These are phyloP conservation scores for Mucor saturninus DNA, from an alignment of 371 early-diverging fungal species.

Conservation along the genomic window DNA sequence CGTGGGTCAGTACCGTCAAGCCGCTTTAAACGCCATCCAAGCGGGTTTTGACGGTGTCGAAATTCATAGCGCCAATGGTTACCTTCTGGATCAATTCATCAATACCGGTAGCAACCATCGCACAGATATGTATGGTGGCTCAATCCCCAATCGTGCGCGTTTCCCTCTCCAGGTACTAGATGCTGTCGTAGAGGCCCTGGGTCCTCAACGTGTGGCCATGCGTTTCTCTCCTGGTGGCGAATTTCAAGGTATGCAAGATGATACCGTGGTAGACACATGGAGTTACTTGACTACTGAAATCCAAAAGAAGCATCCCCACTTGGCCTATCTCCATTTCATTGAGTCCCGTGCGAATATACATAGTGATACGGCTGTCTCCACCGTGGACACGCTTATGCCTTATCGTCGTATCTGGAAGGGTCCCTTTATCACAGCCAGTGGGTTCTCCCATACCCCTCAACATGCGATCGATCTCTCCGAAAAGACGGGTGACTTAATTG, in stretches of 20 bases:
- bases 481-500: conserved; percentile 23
- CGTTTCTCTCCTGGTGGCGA: neutral
- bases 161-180: conserved; percentile 51
- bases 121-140: conserved; percentile 53
- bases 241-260: conserved; percentile 19
- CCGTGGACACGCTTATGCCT: conserved; percentile 10
- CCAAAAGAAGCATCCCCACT: conserved; percentile 14
- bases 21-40: no score
- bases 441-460: neutral
- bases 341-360: conserved; percentile 9
- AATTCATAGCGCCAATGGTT: conserved; percentile 69
- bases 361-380: conserved; percentile 10
- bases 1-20: conserved; percentile 56
- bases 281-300: conserved; percentile 5
- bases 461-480: conserved; percentile 15
- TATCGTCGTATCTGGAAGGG: conserved; percentile 27
- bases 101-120: conserved; percentile 40
- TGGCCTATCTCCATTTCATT: conserved; percentile 26
- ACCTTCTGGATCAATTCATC: conserved; percentile 62
- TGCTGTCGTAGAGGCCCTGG: conserved; percentile 24
- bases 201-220: no score
- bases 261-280: conserved; percentile 21
- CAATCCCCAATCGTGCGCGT: conserved; percentile 56
- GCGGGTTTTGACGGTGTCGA: no score
- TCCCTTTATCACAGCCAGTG: conserved; percentile 20